These are phyloP conservation scores for Cryptosporidium xiaoi DNA, from an alignment of 169 alveolate species.

Conservation along the genomic window DNA sequence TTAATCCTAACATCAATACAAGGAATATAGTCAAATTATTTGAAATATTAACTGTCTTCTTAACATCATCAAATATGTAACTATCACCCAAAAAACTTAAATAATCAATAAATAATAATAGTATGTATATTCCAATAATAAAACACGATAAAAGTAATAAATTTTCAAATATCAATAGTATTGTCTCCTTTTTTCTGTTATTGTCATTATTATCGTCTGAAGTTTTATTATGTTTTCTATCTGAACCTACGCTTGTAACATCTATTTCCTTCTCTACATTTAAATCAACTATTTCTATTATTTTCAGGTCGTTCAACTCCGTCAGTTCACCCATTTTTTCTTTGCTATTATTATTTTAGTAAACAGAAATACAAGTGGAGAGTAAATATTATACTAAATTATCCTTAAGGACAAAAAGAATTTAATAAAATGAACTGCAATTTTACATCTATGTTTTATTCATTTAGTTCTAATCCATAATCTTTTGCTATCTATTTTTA, in stretches of 20 bases:
- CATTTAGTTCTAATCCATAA: too few species aligned
- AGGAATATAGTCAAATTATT: conserved; percentile 18
- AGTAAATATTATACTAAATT: too few species aligned
- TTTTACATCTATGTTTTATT: too few species aligned
- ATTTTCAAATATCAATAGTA: conserved; percentile 13
- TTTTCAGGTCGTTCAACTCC: not conserved
- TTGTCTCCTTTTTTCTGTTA: conserved; percentile 2
- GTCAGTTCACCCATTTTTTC: not conserved
- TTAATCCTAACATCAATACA: not conserved
- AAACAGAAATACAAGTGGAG: too few species aligned
- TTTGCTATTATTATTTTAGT: too few species aligned
- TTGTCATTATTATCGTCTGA: conserved; percentile 2
- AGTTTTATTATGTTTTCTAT: not conserved
- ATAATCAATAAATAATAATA: not conserved
- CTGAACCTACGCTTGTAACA: not conserved
- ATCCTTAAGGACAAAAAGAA: too few species aligned
- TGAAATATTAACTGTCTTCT: not conserved
- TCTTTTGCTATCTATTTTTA: too few species aligned
- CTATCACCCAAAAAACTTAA: not conserved
- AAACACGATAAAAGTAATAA: conserved; percentile 11
- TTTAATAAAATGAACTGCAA: too few species aligned
- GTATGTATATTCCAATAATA: conserved; percentile 9
- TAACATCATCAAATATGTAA: not conserved
- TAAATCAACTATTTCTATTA: not conserved
- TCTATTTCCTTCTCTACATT: conserved; percentile 7